Conservation (phyloP, 2,329 filamentous ascomycete genomes). For the Alternaria sp. region DNA sequence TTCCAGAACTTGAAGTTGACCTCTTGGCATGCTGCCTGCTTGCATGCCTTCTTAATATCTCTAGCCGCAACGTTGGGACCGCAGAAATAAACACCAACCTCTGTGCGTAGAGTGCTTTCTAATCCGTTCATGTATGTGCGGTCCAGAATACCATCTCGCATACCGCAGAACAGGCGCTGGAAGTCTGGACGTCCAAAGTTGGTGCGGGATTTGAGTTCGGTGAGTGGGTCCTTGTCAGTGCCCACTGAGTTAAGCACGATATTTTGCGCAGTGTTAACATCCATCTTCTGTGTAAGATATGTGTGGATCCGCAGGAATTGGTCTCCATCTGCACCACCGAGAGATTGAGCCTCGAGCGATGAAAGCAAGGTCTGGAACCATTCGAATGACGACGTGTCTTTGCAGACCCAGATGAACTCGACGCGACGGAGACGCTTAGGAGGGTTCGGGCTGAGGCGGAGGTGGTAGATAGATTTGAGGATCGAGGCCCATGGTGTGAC, state of each 20-base stretch:
- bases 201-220: conserved; percentile 86
- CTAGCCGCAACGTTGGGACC: conserved; percentile 83
- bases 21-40: conserved; percentile 74
- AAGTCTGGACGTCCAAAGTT: conserved; percentile 98
- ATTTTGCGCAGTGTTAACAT: conserved; percentile 92
- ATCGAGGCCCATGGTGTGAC: conserved; percentile 89
- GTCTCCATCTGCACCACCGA: conserved; percentile 67
- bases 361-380: conserved; percentile 97
- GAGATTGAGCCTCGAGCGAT: conserved; percentile 87
- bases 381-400: conserved; percentile 93
- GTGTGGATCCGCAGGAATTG: conserved; percentile 99
- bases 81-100: conserved; percentile 98
- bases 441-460: conserved; percentile 88
- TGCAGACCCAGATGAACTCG: conserved; percentile 99
- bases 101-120: conserved; percentile 78
- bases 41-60: conserved; percentile 84
- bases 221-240: conserved; percentile 85
- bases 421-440: conserved; percentile 89
- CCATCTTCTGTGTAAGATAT: conserved; percentile 92
- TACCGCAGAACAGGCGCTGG: conserved; percentile 76
- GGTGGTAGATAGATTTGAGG: conserved; percentile 97
- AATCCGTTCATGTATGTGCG: conserved; percentile 85
- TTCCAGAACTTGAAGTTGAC: conserved; percentile 99
- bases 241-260: conserved; percentile 97
- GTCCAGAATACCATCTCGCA: conserved; percentile 88